Conservation (phyloP, 2,329 filamentous ascomycete genomes). For the Gyromitra esculenta region DNA sequence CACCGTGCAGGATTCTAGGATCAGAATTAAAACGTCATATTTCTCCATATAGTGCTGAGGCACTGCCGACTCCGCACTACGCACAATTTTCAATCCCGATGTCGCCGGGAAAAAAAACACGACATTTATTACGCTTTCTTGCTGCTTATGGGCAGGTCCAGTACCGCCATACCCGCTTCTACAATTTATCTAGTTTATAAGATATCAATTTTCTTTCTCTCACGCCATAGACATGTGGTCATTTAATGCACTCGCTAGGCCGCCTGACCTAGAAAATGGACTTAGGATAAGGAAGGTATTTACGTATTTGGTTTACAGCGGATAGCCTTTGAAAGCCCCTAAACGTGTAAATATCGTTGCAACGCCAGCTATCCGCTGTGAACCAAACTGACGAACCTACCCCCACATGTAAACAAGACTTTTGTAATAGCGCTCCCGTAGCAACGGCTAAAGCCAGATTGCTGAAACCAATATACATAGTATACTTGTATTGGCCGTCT, state of each 20-base stretch:
- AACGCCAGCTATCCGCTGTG: not conserved
- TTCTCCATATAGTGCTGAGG: slow-evolving; percentile 13
- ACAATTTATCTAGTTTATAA: slow-evolving; percentile 1
- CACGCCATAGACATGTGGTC: not conserved
- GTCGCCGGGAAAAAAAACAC: slow-evolving; percentile 4
- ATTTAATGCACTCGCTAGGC: not conserved
- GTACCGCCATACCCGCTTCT: slow-evolving; percentile 33
- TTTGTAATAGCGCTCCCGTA: slow-evolving; percentile 2
- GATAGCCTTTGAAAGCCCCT: not conserved
- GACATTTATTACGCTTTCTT: not conserved
- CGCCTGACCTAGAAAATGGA: no score
- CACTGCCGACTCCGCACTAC: slow-evolving; percentile 18
- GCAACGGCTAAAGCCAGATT: slow-evolving; percentile 26
- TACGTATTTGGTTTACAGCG: no score
- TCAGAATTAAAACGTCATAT: slow-evolving; percentile 11
- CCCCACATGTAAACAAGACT: slow-evolving; percentile 32
- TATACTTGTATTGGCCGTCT: slow-evolving; percentile 6
- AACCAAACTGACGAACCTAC: slow-evolving; percentile 2
- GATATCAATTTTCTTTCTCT: not conserved
- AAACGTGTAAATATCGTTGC: not conserved
- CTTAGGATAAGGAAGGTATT: no score
- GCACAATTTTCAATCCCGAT: slow-evolving; percentile 8
- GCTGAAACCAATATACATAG: slow-evolving; percentile 12
- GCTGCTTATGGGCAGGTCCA: slow-evolving; percentile 29
- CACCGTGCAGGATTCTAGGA: slow-evolving; percentile 3